Evolutionary conservation across 2,329 filamentous ascomycete species (phyloP).

Genomic region (Podosphaera fusca): DNA sequence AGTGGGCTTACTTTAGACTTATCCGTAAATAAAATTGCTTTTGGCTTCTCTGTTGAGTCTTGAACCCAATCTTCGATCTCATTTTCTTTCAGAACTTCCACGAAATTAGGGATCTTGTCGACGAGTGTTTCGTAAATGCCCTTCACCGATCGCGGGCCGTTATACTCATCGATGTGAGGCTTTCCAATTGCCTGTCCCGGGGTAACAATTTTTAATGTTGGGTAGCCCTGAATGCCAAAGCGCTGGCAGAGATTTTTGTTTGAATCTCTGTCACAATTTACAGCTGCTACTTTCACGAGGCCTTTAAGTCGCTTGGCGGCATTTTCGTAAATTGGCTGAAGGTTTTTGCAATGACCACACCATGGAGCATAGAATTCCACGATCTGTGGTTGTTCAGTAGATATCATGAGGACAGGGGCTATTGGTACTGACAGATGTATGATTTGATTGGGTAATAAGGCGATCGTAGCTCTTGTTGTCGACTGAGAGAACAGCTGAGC

Average conservation of each 20-base stretch:
- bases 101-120: conserved; percentile 77
- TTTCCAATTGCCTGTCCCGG: conserved; percentile 62
- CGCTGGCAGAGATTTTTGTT: conserved; percentile 74
- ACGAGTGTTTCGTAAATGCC: conserved; percentile 70
- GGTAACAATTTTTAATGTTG: conserved; percentile 79
- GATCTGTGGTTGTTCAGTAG: conserved; percentile 21
- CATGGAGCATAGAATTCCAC: conserved; percentile 88
- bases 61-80: conserved; percentile 53
- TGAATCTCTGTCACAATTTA: conserved; percentile 81
- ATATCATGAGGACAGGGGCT: conserved; percentile 1
- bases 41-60: conserved; percentile 43
- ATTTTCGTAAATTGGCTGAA: conserved; percentile 91
- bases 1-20: conserved; percentile 75
- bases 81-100: conserved; percentile 59
- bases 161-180: conserved; percentile 75
- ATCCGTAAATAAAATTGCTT: conserved; percentile 79
- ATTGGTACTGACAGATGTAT: conserved; percentile 50
- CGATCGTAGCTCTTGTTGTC: conserved; percentile 57
- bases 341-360: conserved; percentile 92
- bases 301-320: conserved; percentile 75
- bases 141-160: conserved; percentile 62
- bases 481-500: conserved; percentile 67
- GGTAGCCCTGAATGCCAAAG: conserved; percentile 84
- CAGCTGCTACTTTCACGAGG: conserved; percentile 76
- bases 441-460: conserved; percentile 68